Evolutionary conservation across 306 rosid species (phyloP), one percentile per base, ranked within the genome.

Genomic region (Inga oerstediana): DNA sequence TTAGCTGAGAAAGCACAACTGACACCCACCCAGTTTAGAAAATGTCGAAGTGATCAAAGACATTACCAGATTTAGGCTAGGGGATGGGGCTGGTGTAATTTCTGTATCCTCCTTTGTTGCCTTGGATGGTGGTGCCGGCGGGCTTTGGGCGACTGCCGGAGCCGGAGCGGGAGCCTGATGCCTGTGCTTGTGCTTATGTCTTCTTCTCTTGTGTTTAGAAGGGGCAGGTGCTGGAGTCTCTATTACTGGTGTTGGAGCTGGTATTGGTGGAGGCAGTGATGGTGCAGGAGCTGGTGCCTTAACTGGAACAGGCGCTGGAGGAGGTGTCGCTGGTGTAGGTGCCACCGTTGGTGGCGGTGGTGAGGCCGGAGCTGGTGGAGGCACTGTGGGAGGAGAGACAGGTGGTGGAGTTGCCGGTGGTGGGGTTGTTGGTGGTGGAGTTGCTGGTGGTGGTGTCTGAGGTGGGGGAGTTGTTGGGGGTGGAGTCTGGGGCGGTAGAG

Each of bases 51-150:
- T 5, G 8, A 39, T 39, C 43, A 7, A 27, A 27, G 30, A 76
- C 62, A 76, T 86, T 93, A 94, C 99, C 99, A 82, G 71, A 89
- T 92, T 12, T 72, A 85, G 86, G 81, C 88, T 86, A 52, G 99
- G 99, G 70, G 99, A 86, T 81, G 99, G 99, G 49, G 97, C 98
- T 10, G 99, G 99, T 7, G 94, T 48, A 4, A 90, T 90, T 58
- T 85, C 87, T 8, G 90, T 75, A 27, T 90, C 98, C 56, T 80
- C 89, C 10, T 82, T 90, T 58, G 74, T 82, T 62, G 68, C 68
- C 46, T 79, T 89, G 9, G 86, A 81, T 37, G 97, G 98, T 51
- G 99, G 99, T 14, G 99, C 98, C 41, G 99, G 97, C 71, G 99
- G 99, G 79, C 99, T 95, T 70, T 80, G 83, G 32, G 84, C 72